phyloP scores from a whole-genome alignment of 2,329 filamentous ascomycete genomes.

The Trichophyton equinum region DNA sequence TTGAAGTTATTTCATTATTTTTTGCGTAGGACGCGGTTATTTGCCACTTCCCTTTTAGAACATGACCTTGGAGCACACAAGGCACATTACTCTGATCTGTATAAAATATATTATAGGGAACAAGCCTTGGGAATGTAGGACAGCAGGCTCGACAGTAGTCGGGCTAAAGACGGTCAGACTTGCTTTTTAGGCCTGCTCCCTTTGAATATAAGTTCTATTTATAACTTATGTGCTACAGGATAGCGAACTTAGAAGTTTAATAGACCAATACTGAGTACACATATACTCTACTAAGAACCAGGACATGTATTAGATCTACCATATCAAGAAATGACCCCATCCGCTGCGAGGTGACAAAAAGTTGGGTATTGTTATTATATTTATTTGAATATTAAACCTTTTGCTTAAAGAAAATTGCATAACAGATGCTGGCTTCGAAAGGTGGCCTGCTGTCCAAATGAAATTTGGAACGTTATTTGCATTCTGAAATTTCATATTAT shows the following conservation, averaged over 20 bases:
- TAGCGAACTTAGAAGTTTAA: no score
- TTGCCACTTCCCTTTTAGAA: no score
- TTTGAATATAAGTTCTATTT: no score
- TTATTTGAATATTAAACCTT: not conserved
- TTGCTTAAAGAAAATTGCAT: not conserved
- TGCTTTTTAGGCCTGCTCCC: no score
- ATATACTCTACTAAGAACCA: no score
- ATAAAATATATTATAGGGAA: no score
- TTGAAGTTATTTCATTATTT: not conserved
- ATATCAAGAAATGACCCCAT: not conserved
- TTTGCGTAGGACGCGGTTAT: not conserved
- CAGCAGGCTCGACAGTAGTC: not conserved
- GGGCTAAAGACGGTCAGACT: not conserved
- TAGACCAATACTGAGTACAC: no score
- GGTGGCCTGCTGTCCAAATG: not conserved
- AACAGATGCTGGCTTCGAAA: not conserved
- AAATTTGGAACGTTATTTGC: not conserved
- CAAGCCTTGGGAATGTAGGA: no score
- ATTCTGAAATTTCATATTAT: not conserved
- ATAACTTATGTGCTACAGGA: no score
- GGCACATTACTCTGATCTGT: no score
- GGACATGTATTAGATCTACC: not conserved
- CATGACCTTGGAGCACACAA: no score
- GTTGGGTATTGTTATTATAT: not conserved
- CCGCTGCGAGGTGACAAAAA: not conserved